phyloP scores from a whole-genome alignment of 805 yeast genomes.

The Monosporozyma servazzii region DNA sequence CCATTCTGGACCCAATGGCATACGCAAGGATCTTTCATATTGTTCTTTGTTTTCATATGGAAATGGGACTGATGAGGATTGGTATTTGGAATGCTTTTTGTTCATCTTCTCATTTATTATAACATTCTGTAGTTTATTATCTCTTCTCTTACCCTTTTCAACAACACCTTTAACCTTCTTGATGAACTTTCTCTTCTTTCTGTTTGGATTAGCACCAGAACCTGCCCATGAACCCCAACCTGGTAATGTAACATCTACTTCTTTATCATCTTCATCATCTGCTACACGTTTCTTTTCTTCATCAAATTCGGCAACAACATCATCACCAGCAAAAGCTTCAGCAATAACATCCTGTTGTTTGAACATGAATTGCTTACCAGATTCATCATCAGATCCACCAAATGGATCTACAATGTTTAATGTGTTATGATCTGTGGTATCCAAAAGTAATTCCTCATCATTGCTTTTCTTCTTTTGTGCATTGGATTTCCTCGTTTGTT shows the following conservation, averaged over 20 bases:
- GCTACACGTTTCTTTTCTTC: conserved; percentile 60
- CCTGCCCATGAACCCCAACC: conserved; percentile 99
- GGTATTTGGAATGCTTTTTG: conserved; percentile 78
- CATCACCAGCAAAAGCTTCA: conserved; percentile 96
- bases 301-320: conserved; percentile 71
- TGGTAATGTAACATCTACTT: conserved; percentile 76
- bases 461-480: conserved; percentile 26
- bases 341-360: conserved; percentile 73
- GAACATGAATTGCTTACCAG: conserved; percentile 43
- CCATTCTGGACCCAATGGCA: conserved; percentile 99
- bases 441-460: conserved; percentile 32
- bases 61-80: conserved; percentile 84
- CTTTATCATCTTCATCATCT: conserved; percentile 78
- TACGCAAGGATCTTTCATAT: conserved; percentile 84
- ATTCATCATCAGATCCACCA: conserved; percentile 38
- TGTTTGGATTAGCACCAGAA: conserved; percentile 36
- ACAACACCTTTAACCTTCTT: conserved; percentile 73
- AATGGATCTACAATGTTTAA: conserved; percentile 44
- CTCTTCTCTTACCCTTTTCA: conserved; percentile 62
- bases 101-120: conserved; percentile 82
- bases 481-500: conserved; percentile 10
- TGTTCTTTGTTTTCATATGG: conserved; percentile 91
- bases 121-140: conserved; percentile 66
- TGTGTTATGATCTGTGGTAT: conserved; percentile 39
- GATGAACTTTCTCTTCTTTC: conserved; percentile 51